Conservation (phyloP, 2,329 filamentous ascomycete genomes). For the Fusarium coffeatum region DNA sequence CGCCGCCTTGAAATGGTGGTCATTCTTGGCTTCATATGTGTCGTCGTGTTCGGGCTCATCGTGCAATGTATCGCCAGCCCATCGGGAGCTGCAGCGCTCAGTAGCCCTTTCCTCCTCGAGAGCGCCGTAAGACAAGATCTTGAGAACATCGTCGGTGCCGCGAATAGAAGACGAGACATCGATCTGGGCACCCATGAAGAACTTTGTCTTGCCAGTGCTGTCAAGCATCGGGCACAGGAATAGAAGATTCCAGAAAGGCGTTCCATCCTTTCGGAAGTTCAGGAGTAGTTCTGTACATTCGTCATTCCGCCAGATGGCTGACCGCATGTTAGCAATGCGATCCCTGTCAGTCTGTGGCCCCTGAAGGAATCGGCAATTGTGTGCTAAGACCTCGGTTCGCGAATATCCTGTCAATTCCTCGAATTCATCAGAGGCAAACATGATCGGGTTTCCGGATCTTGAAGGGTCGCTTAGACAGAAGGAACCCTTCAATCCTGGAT, state of each 20-base stretch:
- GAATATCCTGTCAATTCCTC: slow-evolving; percentile 63
- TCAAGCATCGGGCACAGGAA: slow-evolving; percentile 65
- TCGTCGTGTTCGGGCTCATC: slow-evolving; percentile 46
- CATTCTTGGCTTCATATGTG: slow-evolving; percentile 40
- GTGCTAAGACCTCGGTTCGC: slow-evolving; percentile 59
- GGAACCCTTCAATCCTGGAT: slow-evolving; percentile 67
- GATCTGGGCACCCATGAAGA: slow-evolving; percentile 68
- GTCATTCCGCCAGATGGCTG: slow-evolving; percentile 55
- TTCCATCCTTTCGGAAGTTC: slow-evolving; percentile 63
- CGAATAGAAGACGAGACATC: slow-evolving; percentile 67
- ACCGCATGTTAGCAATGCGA: slow-evolving; percentile 55
- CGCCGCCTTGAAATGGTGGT: slow-evolving; percentile 39
- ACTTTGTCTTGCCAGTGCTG: slow-evolving; percentile 58
- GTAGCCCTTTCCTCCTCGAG: slow-evolving; percentile 35
- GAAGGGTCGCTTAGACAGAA: slow-evolving; percentile 68
- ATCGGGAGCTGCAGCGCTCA: slow-evolving; percentile 22
- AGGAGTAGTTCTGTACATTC: slow-evolving; percentile 63
- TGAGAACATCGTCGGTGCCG: slow-evolving; percentile 62
- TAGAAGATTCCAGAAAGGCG: slow-evolving; percentile 68
- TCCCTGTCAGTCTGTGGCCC: slow-evolving; percentile 58
- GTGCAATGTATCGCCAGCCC: slow-evolving; percentile 27
- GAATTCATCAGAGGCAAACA: slow-evolving; percentile 63
- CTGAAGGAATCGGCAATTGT: slow-evolving; percentile 64
- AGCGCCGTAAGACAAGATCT: slow-evolving; percentile 57
- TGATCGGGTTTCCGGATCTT: slow-evolving; percentile 62